These are phyloP conservation scores for Aegilops tauschii DNA, from an alignment of 176 grass and related monocot species.

Conservation along the genomic window DNA sequence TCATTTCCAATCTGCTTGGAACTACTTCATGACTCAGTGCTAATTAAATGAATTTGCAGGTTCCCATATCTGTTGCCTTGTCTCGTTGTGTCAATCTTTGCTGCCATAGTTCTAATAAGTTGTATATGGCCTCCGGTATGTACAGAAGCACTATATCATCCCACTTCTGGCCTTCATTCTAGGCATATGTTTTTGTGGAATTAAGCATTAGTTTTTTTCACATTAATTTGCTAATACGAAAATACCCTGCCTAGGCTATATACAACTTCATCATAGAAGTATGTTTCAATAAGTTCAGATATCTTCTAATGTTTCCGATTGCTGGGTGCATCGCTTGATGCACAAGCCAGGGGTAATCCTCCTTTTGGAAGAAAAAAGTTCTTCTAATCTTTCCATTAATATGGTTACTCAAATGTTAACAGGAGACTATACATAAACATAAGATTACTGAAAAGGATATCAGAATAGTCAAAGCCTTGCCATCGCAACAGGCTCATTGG, in stretches of 20 bases:
- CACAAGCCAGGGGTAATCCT: too few species aligned
- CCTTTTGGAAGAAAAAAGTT: background rate
- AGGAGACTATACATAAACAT: slow-evolving; percentile 88
- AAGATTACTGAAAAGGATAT: slow-evolving; percentile 16
- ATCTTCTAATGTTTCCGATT: background rate
- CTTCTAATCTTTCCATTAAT: background rate
- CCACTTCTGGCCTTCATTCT: background rate
- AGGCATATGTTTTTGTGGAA: background rate
- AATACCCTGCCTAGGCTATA: background rate
- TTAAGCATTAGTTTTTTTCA: background rate
- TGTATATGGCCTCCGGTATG: slow-evolving; percentile 78
- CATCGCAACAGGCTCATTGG: slow-evolving; percentile 13
- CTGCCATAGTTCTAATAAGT: slow-evolving; percentile 51
- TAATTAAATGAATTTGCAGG: slow-evolving; percentile 42
- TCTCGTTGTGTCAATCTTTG: slow-evolving; percentile 52
- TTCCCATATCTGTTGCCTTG: slow-evolving; percentile 83
- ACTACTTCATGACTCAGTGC: background rate
- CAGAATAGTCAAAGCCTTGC: slow-evolving; percentile 18
- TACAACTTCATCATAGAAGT: background rate
- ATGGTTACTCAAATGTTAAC: background rate
- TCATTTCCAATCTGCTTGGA: background rate
- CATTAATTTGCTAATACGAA: background rate
- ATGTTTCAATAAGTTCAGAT: background rate
- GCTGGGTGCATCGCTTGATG: too few species aligned
- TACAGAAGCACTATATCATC: slow-evolving; percentile 25